A percentile compares a stretch with the other conserved stretches of the same genome.
Evolutionary conservation across 2,329 filamentous ascomycete genomes (phyloP).

Genomic region (Phyllosticta ampelicida): DNA sequence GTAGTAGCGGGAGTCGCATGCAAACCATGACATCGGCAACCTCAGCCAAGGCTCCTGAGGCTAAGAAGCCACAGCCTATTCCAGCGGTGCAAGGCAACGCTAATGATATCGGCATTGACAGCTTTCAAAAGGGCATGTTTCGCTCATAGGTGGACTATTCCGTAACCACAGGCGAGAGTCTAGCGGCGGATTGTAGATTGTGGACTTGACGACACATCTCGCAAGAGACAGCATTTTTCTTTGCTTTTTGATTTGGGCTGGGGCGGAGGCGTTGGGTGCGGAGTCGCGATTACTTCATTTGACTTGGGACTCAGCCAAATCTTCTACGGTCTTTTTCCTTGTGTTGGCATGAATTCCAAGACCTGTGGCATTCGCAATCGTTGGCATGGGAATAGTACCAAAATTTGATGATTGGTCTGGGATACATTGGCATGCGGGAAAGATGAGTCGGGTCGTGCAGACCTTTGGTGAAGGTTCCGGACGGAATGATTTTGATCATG

Average conservation of each 20-base stretch:
- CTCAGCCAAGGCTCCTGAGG: background rate
- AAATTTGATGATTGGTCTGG: background rate
- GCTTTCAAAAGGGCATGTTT: slow-evolving; percentile 61
- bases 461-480: background rate
- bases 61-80: slow-evolving; percentile 29
- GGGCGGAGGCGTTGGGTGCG: background rate
- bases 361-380: background rate
- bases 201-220: background rate
- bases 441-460: background rate
- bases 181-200: background rate
- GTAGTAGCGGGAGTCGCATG: slow-evolving; percentile 27
- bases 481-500: background rate
- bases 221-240: background rate
- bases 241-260: background rate
- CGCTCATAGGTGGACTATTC: slow-evolving; percentile 41
- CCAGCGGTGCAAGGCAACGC: slow-evolving; percentile 46
- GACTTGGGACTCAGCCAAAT: background rate
- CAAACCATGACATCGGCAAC: slow-evolving; percentile 32
- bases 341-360: background rate
- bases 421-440: background rate
- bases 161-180: background rate
- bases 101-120: slow-evolving; percentile 55
- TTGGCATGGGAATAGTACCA: background rate
- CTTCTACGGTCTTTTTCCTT: background rate
- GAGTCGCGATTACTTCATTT: background rate